phyloP scores from a whole-genome alignment of 2,329 filamentous ascomycete species.

The Fusarium keratoplasticum region DNA sequence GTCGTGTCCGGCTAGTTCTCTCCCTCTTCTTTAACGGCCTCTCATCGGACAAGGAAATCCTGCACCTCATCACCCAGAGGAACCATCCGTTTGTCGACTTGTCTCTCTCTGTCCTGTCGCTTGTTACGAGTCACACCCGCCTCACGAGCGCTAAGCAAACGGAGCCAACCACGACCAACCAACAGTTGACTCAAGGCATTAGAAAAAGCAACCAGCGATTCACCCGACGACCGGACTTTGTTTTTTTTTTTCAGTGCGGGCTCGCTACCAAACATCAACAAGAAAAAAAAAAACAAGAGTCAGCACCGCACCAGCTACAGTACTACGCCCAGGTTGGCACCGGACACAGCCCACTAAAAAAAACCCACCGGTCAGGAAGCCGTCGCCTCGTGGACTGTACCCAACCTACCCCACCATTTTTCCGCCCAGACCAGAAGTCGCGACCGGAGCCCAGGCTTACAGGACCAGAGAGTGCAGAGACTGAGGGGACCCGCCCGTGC shows the following conservation, averaged over 20 bases:
- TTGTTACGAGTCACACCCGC: conserved; percentile 36
- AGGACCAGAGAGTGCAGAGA: neutral
- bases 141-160: conserved; percentile 22
- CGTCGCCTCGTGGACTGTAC: conserved; percentile 24
- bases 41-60: conserved; percentile 4
- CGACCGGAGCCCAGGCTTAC: conserved; percentile 22
- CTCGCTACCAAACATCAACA: conserved; percentile 24
- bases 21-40: conserved; percentile 6
- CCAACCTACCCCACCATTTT: conserved; percentile 34
- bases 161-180: conserved; percentile 27
- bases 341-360: conserved; percentile 29
- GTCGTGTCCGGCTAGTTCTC: conserved; percentile 31
- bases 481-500: conserved; percentile 19
- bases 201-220: conserved; percentile 24
- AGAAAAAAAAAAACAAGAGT: conserved; percentile 34
- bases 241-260: conserved; percentile 20
- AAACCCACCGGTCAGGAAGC: conserved; percentile 9
- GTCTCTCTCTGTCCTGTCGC: conserved; percentile 5
- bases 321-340: conserved; percentile 13
- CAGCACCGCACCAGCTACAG: conserved; percentile 2
- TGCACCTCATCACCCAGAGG: neutral
- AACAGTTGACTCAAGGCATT: conserved; percentile 12
- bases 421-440: conserved; percentile 38
- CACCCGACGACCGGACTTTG: conserved; percentile 25
- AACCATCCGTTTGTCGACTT: conserved; percentile 14